phyloP scores from a whole-genome alignment of 371 early-diverging fungal genomes.

The Mortierella sp. region DNA sequence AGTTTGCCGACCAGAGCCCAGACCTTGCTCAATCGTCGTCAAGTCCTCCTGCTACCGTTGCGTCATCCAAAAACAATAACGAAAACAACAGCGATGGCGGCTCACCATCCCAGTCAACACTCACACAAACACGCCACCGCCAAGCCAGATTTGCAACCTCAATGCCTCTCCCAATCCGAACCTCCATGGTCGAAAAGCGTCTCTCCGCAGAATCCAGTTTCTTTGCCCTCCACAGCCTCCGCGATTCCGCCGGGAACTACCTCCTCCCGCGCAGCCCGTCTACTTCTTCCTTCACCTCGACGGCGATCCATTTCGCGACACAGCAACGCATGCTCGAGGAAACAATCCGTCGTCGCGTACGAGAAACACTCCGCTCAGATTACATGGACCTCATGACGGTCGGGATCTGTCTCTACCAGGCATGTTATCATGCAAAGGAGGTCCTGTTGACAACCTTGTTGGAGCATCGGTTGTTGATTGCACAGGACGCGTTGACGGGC shows the following conservation, averaged over 20 bases:
- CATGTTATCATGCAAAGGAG: constrained; percentile 48
- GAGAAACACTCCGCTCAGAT: constrained; percentile 37
- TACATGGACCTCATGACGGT: constrained; percentile 51
- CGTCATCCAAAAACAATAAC: neutral
- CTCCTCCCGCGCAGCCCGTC: neutral
- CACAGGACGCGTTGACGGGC: constrained; percentile 51
- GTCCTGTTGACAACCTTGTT: constrained; percentile 24
- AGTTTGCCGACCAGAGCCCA: neutral
- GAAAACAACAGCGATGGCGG: neutral
- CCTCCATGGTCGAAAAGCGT: constrained; percentile 24
- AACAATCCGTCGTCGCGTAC: constrained; percentile 21
- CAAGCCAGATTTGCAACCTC: constrained; percentile 22
- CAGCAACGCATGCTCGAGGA: constrained; percentile 24
- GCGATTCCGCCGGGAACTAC: neutral
- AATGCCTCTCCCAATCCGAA: constrained; percentile 36
- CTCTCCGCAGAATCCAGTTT: neutral
- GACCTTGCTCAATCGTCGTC: neutral
- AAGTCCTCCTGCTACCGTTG: neutral
- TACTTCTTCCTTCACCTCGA: neutral
- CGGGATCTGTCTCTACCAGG: constrained; percentile 52
- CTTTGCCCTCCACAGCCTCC: neutral
- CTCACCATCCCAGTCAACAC: neutral
- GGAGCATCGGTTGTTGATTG: constrained; percentile 45
- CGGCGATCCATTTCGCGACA: neutral
- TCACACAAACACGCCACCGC: neutral